Evolutionary conservation across 148 eudicot genomes (phyloP).

Genomic region (Polygonum maritimum): DNA sequence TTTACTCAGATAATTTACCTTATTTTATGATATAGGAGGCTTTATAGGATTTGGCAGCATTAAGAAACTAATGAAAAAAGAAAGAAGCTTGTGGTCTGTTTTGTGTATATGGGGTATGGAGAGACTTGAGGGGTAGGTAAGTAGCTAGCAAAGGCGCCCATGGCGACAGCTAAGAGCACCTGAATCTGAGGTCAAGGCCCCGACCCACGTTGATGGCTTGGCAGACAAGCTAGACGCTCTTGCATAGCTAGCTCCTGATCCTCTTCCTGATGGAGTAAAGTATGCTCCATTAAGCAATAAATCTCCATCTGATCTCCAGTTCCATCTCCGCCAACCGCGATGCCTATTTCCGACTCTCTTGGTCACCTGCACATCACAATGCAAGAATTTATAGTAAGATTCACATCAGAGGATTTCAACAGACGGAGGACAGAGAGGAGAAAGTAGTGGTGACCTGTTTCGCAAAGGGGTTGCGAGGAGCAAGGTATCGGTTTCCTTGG

Average conservation of each 20-base stretch:
- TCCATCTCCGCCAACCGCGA: slow-evolving; percentile 58
- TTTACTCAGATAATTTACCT: background rate
- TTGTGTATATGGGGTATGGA: background rate
- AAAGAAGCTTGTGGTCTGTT: slow-evolving; percentile 20
- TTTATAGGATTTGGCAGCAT: background rate
- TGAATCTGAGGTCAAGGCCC: slow-evolving; percentile 51
- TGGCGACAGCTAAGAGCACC: slow-evolving; percentile 62
- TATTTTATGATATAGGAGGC: background rate
- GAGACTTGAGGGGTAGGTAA: background rate
- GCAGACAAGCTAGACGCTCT: slow-evolving; percentile 85
- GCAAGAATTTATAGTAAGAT: background rate
- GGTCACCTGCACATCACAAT: slow-evolving; percentile 36
- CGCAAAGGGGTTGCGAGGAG: slow-evolving; percentile 56
- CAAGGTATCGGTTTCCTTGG: slow-evolving; percentile 88
- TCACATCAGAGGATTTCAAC: background rate
- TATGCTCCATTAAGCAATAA: slow-evolving; percentile 69
- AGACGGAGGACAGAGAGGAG: background rate
- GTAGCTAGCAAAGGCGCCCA: slow-evolving; percentile 28
- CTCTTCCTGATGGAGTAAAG: slow-evolving; percentile 72
- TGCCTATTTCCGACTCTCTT: slow-evolving; percentile 39
- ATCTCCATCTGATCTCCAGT: slow-evolving; percentile 97
- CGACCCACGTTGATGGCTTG: slow-evolving; percentile 65
- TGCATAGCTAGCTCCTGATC: slow-evolving; percentile 70
- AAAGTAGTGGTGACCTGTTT: slow-evolving; percentile 38
- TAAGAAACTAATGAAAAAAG: slow-evolving; percentile 26